Evolutionary conservation across 129 eudicot species (phyloP), one percentile per base, ranked within the genome.

Genomic region (Centrapalus pauciflorus): DNA sequence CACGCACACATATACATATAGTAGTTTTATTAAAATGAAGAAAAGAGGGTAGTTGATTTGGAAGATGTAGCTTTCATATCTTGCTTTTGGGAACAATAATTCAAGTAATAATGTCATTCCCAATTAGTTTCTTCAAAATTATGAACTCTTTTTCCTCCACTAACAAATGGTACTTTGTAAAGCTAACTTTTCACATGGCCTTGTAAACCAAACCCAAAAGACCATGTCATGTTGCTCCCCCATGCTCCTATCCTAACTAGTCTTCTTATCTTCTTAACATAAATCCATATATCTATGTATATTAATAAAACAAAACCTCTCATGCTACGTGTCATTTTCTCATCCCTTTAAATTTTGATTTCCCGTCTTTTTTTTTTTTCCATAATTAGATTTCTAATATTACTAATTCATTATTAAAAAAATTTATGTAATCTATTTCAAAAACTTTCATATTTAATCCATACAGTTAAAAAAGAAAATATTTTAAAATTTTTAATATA

Each of bases 21-120:
- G n/a, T n/a, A n/a, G n/a, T n/a, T n/a, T n/a, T n/a, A n/a, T n/a
- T n/a, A n/a, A n/a, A n/a, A n/a, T n/a, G n/a, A n/a, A n/a, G n/a
- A n/a, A n/a, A n/a, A n/a, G 40, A 24, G 13, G 55, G n/a, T 55
- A 24, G 43, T 38, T 57, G 74, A 55, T 72, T 59, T 49, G 70
- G 60, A 27, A 48, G 66, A 61, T 43, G 67, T 70, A 71, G 67
- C 65, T 43, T 51, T 68, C 61, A 62, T 55, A 62, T 68, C 51
- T 58, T 77, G 74, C 82, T 78, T 78, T 66, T 72, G 67, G 66
- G 69, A 64, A 64, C 68, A 63, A 80, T 75, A 70, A 74, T 75
- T 72, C 77, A 70, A 20, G 81, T 68, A 27, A 74, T 56, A 38
- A 76, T 76, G 43, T 35, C 70, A 72, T 35, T 35, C 32, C 70